Conservation (phyloP, 2,329 filamentous ascomycete species). For the Neodidymelliopsis sp. region DNA sequence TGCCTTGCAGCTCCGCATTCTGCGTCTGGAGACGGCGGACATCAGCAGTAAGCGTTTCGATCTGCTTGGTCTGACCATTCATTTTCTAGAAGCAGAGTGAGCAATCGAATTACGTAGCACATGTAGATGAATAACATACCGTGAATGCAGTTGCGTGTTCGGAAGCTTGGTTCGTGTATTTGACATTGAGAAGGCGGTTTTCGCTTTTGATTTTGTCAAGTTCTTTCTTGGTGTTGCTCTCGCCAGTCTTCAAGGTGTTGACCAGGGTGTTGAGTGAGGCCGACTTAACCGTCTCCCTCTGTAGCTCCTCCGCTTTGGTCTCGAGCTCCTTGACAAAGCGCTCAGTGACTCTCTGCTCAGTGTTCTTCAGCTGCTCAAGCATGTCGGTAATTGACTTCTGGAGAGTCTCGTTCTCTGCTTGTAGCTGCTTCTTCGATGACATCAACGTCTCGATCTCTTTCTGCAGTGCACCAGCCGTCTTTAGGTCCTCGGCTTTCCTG, state of each 20-base stretch:
- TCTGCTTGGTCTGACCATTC: conserved; percentile 30
- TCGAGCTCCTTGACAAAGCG: conserved; percentile 28
- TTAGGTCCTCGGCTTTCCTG: conserved; percentile 14
- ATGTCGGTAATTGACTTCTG: conserved; percentile 21
- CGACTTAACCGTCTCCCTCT: conserved; percentile 30
- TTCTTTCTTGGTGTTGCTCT: conserved; percentile 23
- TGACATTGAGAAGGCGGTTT: conserved; percentile 24
- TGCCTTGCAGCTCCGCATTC: conserved; percentile 24
- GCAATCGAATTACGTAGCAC: conserved; percentile 18
- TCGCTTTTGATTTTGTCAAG: conserved; percentile 30
- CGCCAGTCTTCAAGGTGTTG: conserved; percentile 20
- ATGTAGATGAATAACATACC: conserved; percentile 19
- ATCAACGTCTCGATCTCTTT: conserved; percentile 26
- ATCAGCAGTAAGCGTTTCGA: conserved; percentile 21
- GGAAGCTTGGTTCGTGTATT: conserved; percentile 29
- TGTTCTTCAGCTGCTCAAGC: conserved; percentile 24
- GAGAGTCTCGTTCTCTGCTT: conserved; percentile 25
- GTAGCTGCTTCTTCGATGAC: conserved; percentile 27
- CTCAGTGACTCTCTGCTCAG: conserved; percentile 23
- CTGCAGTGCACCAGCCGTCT: conserved; percentile 19
- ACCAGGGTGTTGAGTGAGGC: conserved; percentile 23
- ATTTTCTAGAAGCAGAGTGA: conserved; percentile 11
- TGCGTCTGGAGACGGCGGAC: conserved; percentile 21
- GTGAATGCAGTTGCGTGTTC: conserved; percentile 30
- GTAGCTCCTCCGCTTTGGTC: conserved; percentile 23